These are phyloP conservation scores for Yamadazyma tumulicola DNA, from an alignment of 805 yeast species.

Conservation along the genomic window DNA sequence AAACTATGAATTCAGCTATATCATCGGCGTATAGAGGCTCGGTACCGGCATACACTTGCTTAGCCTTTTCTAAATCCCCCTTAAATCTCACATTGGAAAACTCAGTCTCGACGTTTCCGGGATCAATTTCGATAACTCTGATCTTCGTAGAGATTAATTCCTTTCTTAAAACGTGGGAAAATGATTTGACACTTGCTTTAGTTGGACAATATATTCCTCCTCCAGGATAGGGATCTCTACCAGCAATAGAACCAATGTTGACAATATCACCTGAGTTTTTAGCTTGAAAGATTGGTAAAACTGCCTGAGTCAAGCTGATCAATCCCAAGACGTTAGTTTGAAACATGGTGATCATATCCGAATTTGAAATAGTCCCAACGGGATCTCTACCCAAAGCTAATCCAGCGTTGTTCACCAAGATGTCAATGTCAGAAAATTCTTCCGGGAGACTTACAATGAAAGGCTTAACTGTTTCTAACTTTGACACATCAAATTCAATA, in stretches of 20 bases:
- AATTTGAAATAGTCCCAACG: slow-evolving; percentile 63
- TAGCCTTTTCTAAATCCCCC: slow-evolving; percentile 60
- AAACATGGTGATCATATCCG: slow-evolving; percentile 72
- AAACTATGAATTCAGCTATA: slow-evolving; percentile 71
- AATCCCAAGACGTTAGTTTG: slow-evolving; percentile 86
- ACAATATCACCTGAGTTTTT: slow-evolving; percentile 72
- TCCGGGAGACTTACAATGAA: too few species aligned
- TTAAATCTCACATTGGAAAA: slow-evolving; percentile 62
- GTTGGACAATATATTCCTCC: slow-evolving; percentile 78
- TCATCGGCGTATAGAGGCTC: slow-evolving; percentile 72
- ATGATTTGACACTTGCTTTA: slow-evolving; percentile 68
- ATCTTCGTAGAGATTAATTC: slow-evolving; percentile 69
- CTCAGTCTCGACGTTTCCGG: slow-evolving; percentile 80
- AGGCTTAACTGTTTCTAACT: too few species aligned
- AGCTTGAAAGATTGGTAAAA: slow-evolving; percentile 65
- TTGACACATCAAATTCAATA: slow-evolving; percentile 44
- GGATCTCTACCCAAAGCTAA: slow-evolving; percentile 76
- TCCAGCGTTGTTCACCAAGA: slow-evolving; percentile 72
- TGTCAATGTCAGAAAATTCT: slow-evolving; percentile 65
- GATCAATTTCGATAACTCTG: slow-evolving; percentile 71
- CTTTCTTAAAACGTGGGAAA: slow-evolving; percentile 68
- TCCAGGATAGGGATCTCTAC: slow-evolving; percentile 75
- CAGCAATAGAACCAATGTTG: slow-evolving; percentile 75
- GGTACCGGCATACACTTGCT: slow-evolving; percentile 60
- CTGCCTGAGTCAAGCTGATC: slow-evolving; percentile 77